phyloP scores from a whole-genome alignment of 371 early-diverging fungal species.

The Syncephalastrum racemosum region DNA sequence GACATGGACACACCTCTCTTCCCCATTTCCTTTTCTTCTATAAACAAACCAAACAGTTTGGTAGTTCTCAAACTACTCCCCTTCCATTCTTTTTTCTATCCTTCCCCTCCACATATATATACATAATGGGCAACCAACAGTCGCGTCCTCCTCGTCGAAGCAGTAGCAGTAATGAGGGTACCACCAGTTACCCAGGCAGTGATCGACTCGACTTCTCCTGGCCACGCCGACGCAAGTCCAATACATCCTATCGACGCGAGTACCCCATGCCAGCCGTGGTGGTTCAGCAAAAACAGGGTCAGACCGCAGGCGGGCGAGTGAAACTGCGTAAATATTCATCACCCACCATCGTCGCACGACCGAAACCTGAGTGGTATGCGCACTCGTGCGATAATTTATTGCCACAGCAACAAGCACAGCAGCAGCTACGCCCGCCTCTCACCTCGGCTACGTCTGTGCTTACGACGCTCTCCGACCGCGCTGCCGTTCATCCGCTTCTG shows the following conservation, averaged over 20 bases:
- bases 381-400: constrained; percentile 6
- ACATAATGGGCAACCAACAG: constrained; percentile 37
- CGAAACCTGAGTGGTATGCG: constrained; percentile 6
- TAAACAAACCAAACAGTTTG: background rate
- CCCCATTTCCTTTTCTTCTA: constrained; percentile 1
- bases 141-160: constrained; percentile 29
- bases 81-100: constrained; percentile 14
- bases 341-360: constrained; percentile 20
- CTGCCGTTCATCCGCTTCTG: constrained; percentile 1
- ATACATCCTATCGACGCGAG: constrained; percentile 26
- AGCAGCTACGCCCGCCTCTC: constrained; percentile 8
- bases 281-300: background rate
- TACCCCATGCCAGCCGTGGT: constrained; percentile 36
- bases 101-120: constrained; percentile 3
- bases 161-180: constrained; percentile 21
- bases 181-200: constrained; percentile 23
- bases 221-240: background rate
- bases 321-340: constrained; percentile 42
- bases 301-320: constrained; percentile 24
- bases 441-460: constrained; percentile 5
- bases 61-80: constrained; percentile 4
- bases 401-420: background rate
- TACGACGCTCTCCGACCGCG: constrained; percentile 1
- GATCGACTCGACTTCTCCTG: constrained; percentile 12
- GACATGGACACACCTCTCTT: constrained; percentile 2